Evolutionary conservation across 1,139 yeast genomes (phyloP), one percentile per base, ranked within the genome.

Genomic region (Yueomyces sp.): DNA sequence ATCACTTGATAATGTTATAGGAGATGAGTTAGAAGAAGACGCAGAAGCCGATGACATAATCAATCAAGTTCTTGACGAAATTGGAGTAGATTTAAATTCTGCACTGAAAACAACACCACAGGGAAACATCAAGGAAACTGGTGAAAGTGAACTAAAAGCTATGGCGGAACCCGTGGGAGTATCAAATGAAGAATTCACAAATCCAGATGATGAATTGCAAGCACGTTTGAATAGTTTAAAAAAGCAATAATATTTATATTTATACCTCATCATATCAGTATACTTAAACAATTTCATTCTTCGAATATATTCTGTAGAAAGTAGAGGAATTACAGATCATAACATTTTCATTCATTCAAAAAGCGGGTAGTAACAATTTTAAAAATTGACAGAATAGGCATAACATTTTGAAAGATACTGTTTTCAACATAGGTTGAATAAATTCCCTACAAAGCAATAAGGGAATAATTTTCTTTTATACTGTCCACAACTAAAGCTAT

Each of bases 1-100:
- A 59, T 95, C 96, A 11, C 81, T 93, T 53, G 98, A 91, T 59
- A 96, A 89, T 60, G 81, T 91, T 29, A 85, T 89, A 87, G 94
- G 82, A 44, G 85, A 80, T 59, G 87, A 78, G 50, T 79, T 83
- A 47, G 56, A 56, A 39, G 87, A 80, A 41, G 87, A 81, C 51
- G 96, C 85, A 53, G 96, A 91, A 59, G 83, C 85, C 11, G 97
- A 91, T 57, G 96, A 89, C 55, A 83, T 91, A 39, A 89, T 93
- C 45, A 78, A 81, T 57, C 86, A 82, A 63, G 96, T 93, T 0
- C 69, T 91, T 57, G 99, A 91, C 59, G 98, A 91, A 60, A 86
- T 91, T 60, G 99, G 97, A 49, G 83, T 93, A 35, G 95, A 85
- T 57, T 67, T 91, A 60, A 81, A 79, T 57, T 70, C 62, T 12